Percentiles rank a stretch among this genome's conserved stretches.
Evolutionary conservation across 2,329 filamentous ascomycete genomes (phyloP).

Genomic region (Alternaria sp.): DNA sequence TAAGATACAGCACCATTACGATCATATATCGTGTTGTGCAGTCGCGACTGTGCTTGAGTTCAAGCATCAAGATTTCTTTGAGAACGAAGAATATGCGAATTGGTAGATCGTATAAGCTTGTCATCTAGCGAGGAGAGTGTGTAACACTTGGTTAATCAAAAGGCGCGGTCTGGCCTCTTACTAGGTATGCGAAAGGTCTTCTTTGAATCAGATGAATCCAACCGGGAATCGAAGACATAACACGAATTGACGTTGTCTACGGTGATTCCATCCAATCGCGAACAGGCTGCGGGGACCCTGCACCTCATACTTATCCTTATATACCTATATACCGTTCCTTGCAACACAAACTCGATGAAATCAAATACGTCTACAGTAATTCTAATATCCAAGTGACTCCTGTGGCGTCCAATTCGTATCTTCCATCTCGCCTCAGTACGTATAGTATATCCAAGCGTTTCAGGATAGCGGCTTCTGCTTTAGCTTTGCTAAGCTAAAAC

Average conservation of each 20-base stretch:
- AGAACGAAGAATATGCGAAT: neutral
- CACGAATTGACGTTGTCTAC: neutral
- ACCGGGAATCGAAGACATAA: neutral
- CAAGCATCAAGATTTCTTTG: neutral
- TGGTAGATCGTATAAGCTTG: neutral
- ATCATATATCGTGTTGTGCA: neutral
- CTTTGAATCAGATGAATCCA: neutral
- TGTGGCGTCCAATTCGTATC: neutral
- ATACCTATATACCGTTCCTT: no score
- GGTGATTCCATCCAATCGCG: no score
- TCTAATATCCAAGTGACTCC: neutral
- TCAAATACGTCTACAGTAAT: neutral
- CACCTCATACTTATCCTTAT: no score
- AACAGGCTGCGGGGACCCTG: no score
- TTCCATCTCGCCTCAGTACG: neutral
- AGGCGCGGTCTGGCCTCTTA: neutral
- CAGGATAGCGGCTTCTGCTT: neutral
- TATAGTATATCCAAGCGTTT: neutral
- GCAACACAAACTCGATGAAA: no score
- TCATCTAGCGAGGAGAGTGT: neutral
- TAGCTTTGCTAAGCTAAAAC: neutral
- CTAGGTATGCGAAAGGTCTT: neutral
- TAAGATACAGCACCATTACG: fast-evolving
- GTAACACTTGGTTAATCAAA: neutral
- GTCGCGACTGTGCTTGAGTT: neutral